phyloP scores from a whole-genome alignment of 23 red algal genomes.

The Gracilariopsis chorda region DNA sequence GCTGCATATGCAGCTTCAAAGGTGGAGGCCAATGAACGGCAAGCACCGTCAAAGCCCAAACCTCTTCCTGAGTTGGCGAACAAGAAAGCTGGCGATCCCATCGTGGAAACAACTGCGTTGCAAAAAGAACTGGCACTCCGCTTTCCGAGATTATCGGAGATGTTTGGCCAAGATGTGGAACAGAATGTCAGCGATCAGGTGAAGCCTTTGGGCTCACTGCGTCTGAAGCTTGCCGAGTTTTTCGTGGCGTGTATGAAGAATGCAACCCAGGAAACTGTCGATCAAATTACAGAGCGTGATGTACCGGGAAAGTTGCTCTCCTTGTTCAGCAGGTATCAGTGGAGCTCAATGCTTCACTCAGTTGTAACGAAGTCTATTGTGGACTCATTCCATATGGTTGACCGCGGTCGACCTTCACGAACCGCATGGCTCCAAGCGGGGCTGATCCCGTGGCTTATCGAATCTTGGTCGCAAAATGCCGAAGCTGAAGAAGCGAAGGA shows the following conservation, averaged over 20 bases:
- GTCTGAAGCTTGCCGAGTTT: constrained; percentile 76
- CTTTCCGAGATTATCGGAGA: constrained; percentile 53
- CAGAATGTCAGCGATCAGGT: neutral
- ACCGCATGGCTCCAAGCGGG: constrained; percentile 62
- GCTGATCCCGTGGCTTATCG: constrained; percentile 60
- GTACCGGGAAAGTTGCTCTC: constrained; percentile 61
- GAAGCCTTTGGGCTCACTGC: constrained; percentile 54
- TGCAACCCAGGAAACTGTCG: constrained; percentile 25
- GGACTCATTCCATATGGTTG: neutral
- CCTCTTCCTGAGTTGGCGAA: constrained; percentile 12
- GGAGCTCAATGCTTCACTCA: constrained; percentile 81
- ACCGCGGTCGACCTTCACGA: neutral
- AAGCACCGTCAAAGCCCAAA: neutral
- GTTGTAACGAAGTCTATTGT: constrained; percentile 51
- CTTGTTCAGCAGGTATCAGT: constrained; percentile 65
- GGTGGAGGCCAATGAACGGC: neutral
- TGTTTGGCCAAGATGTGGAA: constrained; percentile 21
- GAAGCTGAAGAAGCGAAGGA: neutral
- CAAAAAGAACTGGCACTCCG: constrained; percentile 37
- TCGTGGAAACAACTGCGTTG: constrained; percentile 34
- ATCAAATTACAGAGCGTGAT: constrained; percentile 4
- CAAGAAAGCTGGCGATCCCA: constrained; percentile 27
- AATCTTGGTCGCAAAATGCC: constrained; percentile 31
- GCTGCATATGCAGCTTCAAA: constrained; percentile 9
- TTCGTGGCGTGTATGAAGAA: constrained; percentile 73